Evolutionary conservation across 1,139 yeast species (phyloP).

Genomic region (Yamadazyma diddensiae): DNA sequence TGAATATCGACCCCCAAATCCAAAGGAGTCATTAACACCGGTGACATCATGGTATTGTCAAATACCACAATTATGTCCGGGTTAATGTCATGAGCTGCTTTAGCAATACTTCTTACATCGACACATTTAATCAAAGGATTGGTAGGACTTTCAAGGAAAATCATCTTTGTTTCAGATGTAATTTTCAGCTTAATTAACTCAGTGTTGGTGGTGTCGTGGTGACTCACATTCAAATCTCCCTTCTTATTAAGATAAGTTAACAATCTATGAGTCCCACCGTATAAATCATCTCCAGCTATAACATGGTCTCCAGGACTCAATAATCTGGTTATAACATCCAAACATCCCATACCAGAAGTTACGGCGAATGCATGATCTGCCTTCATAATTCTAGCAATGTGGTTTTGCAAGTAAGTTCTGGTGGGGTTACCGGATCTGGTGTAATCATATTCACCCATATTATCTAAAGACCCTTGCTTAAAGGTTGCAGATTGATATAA

Average conservation of each 20-base stretch:
- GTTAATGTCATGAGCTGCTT: conserved; percentile 61
- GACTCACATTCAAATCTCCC: conserved; percentile 68
- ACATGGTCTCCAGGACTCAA: conserved; percentile 79
- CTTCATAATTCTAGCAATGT: conserved; percentile 71
- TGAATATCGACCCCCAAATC: conserved; percentile 87
- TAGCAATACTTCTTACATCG: conserved; percentile 66
- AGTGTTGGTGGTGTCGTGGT: conserved; percentile 78
- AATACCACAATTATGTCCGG: conserved; percentile 77
- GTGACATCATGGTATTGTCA: conserved; percentile 96
- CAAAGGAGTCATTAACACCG: conserved; percentile 78
- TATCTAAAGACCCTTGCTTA: conserved; percentile 71
- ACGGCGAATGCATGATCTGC: conserved; percentile 77
- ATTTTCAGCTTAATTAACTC: conserved; percentile 55
- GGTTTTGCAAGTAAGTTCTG: conserved; percentile 73
- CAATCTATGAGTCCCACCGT: conserved; percentile 89
- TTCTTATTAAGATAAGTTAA: conserved; percentile 67
- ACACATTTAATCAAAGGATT: conserved; percentile 88
- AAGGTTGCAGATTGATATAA: conserved; percentile 92
- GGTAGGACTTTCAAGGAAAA: conserved; percentile 85
- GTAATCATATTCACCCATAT: conserved; percentile 86
- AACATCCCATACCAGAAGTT: conserved; percentile 88
- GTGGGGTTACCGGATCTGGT: conserved; percentile 96
- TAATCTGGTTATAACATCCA: conserved; percentile 76
- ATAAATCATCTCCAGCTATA: conserved; percentile 88
- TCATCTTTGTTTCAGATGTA: conserved; percentile 59